These are phyloP conservation scores for Crepidotus variabilis DNA, from an alignment of 768 basidiomycete genomes.

Conservation along the genomic window DNA sequence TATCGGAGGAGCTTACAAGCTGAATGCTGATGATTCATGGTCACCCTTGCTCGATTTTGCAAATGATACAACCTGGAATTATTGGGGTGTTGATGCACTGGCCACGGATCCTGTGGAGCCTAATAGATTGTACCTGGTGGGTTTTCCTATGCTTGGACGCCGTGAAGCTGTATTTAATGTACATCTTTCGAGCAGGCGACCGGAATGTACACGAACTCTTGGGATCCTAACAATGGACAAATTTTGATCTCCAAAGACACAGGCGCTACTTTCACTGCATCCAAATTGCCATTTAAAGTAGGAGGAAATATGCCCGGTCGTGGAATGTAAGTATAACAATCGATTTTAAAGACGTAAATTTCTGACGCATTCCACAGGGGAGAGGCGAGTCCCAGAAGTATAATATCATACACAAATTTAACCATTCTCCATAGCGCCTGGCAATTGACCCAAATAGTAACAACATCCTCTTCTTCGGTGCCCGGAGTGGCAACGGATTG, in stretches of 20 bases:
- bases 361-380: constrained; percentile 29
- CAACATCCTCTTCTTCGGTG: constrained; percentile 59
- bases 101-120: constrained; percentile 60
- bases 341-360: neutral
- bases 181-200: constrained; percentile 32
- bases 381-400: constrained; percentile 32
- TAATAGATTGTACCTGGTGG: constrained; percentile 49
- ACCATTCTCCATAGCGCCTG: constrained; percentile 38
- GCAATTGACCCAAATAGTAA: constrained; percentile 62
- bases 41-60: constrained; percentile 58
- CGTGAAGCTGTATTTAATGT: too few species aligned
- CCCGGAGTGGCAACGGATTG: constrained; percentile 59
- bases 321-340: constrained; percentile 39
- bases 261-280: constrained; percentile 51
- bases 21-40: constrained; percentile 61
- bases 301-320: constrained; percentile 71
- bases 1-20: constrained; percentile 61
- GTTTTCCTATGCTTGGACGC: neutral
- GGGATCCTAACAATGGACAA: constrained; percentile 59
- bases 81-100: constrained; percentile 59
- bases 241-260: constrained; percentile 59
- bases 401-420: neutral
- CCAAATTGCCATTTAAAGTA: constrained; percentile 58
- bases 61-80: constrained; percentile 46
- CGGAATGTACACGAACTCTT: constrained; percentile 61